phyloP scores from a whole-genome alignment of 2,329 filamentous ascomycete species.

The Exophiala phaeomuriformis region DNA sequence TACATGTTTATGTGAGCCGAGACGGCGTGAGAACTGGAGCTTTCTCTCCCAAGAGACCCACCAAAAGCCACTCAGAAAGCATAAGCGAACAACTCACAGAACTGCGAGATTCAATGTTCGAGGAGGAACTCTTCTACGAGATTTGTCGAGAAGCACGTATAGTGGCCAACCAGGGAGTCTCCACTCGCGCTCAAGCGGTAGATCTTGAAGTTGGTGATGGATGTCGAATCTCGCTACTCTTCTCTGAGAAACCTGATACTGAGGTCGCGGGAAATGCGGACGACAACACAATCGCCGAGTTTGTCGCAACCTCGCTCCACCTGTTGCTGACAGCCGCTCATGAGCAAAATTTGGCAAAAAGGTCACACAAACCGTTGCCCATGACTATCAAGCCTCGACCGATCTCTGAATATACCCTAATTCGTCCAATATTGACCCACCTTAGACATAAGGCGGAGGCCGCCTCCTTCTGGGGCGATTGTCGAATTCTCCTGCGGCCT shows the following conservation, averaged over 20 bases:
- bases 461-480: conserved; percentile 23
- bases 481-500: conserved; percentile 29
- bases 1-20: conserved; percentile 50
- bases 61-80: conserved; percentile 27
- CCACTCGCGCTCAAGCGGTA: conserved; percentile 53
- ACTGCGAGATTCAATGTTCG: conserved; percentile 46
- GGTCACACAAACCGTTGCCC: conserved; percentile 56
- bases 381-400: conserved; percentile 45
- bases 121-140: conserved; percentile 81
- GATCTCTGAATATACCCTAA: conserved; percentile 48
- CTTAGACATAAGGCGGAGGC: conserved; percentile 44
- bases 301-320: conserved; percentile 60
- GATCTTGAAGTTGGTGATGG: conserved; percentile 48
- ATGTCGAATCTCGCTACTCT: conserved; percentile 58
- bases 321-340: conserved; percentile 75
- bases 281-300: conserved; percentile 55
- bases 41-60: conserved; percentile 2
- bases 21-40: conserved; percentile 13
- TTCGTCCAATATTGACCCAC: conserved; percentile 52
- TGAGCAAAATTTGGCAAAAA: conserved; percentile 61
- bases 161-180: conserved; percentile 63
- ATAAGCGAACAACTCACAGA: conserved; percentile 32
- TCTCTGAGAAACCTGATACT: conserved; percentile 54
- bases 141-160: conserved; percentile 71
- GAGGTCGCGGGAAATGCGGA: conserved; percentile 24